Evolutionary conservation across 192 early-diverging fungal genomes (phyloP).

Genomic region (Backusella westeae): DNA sequence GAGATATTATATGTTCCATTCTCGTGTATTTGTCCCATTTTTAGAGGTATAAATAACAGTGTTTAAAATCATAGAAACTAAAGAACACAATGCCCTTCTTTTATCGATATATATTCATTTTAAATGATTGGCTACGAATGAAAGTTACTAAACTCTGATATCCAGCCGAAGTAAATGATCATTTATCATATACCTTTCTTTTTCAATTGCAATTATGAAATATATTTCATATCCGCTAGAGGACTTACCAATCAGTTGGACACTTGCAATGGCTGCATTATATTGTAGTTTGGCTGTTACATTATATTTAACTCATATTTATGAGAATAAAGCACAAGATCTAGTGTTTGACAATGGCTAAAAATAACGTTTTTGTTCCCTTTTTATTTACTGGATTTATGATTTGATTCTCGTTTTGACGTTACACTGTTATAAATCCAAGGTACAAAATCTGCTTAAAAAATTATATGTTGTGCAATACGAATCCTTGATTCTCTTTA

Average conservation of each 20-base stretch:
- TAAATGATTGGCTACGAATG: background rate
- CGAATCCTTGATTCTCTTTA: background rate
- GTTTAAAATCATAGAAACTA: background rate
- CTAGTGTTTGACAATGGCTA: background rate
- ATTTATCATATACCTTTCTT: background rate
- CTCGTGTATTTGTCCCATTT: slow-evolving; percentile 6
- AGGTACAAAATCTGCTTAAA: background rate
- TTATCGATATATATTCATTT: background rate
- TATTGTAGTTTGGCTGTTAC: background rate
- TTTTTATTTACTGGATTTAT: background rate
- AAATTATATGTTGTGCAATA: background rate
- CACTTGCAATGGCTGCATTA: background rate
- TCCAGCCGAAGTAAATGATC: background rate
- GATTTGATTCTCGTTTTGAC: background rate
- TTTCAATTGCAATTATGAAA: background rate
- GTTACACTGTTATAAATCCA: background rate
- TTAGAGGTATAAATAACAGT: background rate
- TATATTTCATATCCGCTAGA: background rate
- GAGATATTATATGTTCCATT: background rate
- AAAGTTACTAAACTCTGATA: background rate
- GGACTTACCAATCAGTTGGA: background rate
- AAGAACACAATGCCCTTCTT: background rate
- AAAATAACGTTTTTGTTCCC: background rate
- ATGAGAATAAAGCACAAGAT: background rate
- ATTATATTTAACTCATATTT: background rate